A percentile compares a stretch with the other conserved stretches of the same genome.
Evolutionary conservation across 805 yeast species (phyloP).

Genomic region (Cyberlindnera maclurae): DNA sequence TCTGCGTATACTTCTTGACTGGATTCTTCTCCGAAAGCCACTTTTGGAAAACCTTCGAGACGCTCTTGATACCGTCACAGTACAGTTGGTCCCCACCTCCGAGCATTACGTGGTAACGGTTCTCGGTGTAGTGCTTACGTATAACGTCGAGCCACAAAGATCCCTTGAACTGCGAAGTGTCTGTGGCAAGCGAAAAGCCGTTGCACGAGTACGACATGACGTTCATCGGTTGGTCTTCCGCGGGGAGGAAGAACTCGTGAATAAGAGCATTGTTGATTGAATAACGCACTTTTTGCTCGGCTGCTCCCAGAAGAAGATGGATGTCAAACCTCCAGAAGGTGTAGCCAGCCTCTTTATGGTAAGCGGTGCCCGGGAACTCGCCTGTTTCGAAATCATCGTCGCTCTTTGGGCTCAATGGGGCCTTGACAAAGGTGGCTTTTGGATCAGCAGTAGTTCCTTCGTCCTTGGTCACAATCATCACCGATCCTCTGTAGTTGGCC

Average conservation of each 20-base stretch:
- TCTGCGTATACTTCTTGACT: conserved; percentile 36
- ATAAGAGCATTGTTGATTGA: conserved; percentile 41
- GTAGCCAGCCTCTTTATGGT: conserved; percentile 38
- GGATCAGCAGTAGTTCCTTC: conserved; percentile 30
- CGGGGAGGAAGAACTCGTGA: conserved; percentile 67
- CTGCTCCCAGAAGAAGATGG: conserved; percentile 36
- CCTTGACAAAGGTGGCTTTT: conserved; percentile 18
- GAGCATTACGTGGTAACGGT: conserved; percentile 83
- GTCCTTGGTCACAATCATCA: conserved; percentile 50
- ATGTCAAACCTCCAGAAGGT: conserved; percentile 64
- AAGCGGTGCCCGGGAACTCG: conserved; percentile 37
- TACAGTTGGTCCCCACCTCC: conserved; percentile 98
- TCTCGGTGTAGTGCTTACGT: conserved; percentile 48
- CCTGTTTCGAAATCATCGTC: conserved; percentile 27
- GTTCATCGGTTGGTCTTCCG: conserved; percentile 62
- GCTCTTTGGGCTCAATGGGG: conserved; percentile 22
- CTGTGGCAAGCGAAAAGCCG: conserved; percentile 75
- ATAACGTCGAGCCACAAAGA: conserved; percentile 85
- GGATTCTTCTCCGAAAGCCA: conserved; percentile 59
- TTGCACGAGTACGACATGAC: conserved; percentile 82
- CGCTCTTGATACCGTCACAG: conserved; percentile 68
- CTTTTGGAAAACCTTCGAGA: conserved; percentile 42
- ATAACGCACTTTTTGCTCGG: conserved; percentile 62
- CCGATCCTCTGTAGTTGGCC: conserved; percentile 56
- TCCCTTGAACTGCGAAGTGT: conserved; percentile 59